Percentiles rank a stretch among this genome's conserved stretches.
phyloP scores from a whole-genome alignment of 768 basidiomycete genomes.

The Hydnomerulius pinastri region DNA sequence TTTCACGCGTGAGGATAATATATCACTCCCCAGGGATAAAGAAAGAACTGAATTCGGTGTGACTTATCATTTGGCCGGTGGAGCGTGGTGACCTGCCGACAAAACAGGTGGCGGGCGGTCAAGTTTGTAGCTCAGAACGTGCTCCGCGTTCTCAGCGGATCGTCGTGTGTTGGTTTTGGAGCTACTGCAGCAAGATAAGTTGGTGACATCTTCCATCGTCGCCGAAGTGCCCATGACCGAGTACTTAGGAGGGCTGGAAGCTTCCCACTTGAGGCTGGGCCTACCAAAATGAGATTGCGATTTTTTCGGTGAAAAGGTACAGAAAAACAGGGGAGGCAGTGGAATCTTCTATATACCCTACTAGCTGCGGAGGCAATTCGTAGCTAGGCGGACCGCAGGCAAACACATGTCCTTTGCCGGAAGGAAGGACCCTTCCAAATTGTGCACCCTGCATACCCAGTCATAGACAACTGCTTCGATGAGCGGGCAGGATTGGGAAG shows the following conservation, averaged over 20 bases:
- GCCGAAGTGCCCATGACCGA: constrained; percentile 4
- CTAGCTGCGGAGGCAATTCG: constrained; percentile 29
- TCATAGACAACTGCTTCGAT: constrained; percentile 18
- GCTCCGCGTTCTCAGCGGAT: constrained; percentile 22
- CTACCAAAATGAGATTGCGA: background rate
- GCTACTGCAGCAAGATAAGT: background rate
- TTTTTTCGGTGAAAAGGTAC: constrained; percentile 23
- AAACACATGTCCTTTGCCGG: constrained; percentile 25
- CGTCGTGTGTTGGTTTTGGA: background rate
- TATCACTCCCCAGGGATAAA: constrained; percentile 10
- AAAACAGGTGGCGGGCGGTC: background rate
- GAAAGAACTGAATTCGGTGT: constrained; percentile 6
- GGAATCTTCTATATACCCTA: constrained; percentile 14
- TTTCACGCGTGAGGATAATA: constrained; percentile 12
- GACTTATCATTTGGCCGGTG: background rate
- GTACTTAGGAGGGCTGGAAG: background rate
- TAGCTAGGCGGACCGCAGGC: constrained; percentile 29
- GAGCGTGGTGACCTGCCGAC: background rate
- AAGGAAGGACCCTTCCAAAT: constrained; percentile 25
- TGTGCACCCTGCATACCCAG: constrained; percentile 23
- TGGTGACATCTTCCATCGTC: constrained; percentile 4
- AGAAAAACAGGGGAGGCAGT: constrained; percentile 13
- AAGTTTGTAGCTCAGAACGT: constrained; percentile 18
- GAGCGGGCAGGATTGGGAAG: constrained; percentile 6
- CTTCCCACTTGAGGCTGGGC: constrained; percentile 5